Conservation (phyloP, 78 protist genomes). For the Thecamonas trahens region DNA sequence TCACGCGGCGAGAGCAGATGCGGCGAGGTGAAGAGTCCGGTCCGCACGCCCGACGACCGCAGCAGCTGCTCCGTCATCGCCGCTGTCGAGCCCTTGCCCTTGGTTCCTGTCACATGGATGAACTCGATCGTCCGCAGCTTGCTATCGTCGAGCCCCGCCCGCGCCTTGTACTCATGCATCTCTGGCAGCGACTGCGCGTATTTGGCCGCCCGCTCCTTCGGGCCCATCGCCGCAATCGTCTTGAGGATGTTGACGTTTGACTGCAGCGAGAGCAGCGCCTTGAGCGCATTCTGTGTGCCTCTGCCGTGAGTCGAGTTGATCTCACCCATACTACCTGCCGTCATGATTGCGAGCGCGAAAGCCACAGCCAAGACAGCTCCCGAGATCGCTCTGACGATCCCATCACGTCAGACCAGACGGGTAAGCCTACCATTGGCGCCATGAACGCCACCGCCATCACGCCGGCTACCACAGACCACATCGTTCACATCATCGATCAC, state of each 20-base stretch:
- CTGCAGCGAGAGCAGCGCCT: too few relatives aligned
- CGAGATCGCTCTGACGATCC: too few relatives aligned
- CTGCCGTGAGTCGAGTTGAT: too few relatives aligned
- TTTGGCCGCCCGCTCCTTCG: neutral
- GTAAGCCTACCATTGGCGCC: too few relatives aligned
- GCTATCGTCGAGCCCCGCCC: neutral
- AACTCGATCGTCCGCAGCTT: neutral
- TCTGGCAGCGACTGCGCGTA: slow-evolving; percentile 7
- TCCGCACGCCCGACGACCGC: slow-evolving; percentile 6
- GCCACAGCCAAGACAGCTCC: too few relatives aligned
- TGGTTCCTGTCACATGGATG: slow-evolving; percentile 69
- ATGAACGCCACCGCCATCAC: too few relatives aligned
- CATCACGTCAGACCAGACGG: too few relatives aligned
- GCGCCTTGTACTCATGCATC: neutral
- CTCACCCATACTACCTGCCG: too few relatives aligned
- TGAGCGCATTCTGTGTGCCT: too few relatives aligned
- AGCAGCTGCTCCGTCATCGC: slow-evolving; percentile 32
- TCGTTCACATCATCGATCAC: too few relatives aligned
- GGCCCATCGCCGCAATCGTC: neutral
- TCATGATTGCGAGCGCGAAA: too few relatives aligned
- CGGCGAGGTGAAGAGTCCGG: slow-evolving; percentile 54
- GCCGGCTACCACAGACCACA: too few relatives aligned
- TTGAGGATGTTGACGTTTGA: neutral
- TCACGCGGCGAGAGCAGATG: slow-evolving; percentile 48
- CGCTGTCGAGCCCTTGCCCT: slow-evolving; percentile 66